A percentile compares a stretch with the other conserved stretches of the same genome.
Conservation (phyloP, 2,329 filamentous ascomycete genomes). For the Aureobasidium sp. region DNA sequence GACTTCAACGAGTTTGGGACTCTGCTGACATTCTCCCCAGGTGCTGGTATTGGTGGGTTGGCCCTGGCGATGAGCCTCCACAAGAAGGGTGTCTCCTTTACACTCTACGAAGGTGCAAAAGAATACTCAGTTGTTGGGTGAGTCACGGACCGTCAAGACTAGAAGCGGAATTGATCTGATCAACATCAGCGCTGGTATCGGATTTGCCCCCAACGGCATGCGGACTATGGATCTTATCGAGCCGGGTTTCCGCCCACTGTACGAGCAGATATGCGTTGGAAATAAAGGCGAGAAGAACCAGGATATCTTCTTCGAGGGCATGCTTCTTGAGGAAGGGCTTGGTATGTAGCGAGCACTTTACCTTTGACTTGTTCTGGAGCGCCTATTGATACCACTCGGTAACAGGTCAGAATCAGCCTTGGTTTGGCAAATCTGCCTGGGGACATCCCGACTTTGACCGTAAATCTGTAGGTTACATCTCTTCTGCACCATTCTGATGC, state of each 20-base stretch:
- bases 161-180: not conserved
- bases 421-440: constrained; percentile 31
- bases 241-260: constrained; percentile 31
- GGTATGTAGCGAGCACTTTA: constrained; percentile 14
- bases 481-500: not conserved
- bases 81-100: constrained; percentile 2
- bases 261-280: constrained; percentile 34
- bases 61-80: constrained; percentile 15
- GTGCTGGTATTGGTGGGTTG: constrained; percentile 16
- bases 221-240: constrained; percentile 39
- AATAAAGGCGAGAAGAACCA: constrained; percentile 34
- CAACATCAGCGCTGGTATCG: constrained; percentile 16
- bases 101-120: constrained; percentile 10
- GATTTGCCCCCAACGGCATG: constrained; percentile 36
- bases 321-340: constrained; percentile 36
- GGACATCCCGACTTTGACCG: constrained; percentile 34
- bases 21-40: not conserved
- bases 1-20: too few relatives aligned
- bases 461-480: constrained; percentile 24
- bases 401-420: constrained; percentile 28
- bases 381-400: too few relatives aligned
- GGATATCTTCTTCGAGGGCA: constrained; percentile 37
- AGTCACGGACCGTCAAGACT: not conserved
- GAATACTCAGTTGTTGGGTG: constrained; percentile 11
- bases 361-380: too few relatives aligned